Percentiles rank a stretch among this genome's conserved stretches.
phyloP scores from a whole-genome alignment of 2,329 filamentous ascomycete genomes.

The Fusarium concolor region DNA sequence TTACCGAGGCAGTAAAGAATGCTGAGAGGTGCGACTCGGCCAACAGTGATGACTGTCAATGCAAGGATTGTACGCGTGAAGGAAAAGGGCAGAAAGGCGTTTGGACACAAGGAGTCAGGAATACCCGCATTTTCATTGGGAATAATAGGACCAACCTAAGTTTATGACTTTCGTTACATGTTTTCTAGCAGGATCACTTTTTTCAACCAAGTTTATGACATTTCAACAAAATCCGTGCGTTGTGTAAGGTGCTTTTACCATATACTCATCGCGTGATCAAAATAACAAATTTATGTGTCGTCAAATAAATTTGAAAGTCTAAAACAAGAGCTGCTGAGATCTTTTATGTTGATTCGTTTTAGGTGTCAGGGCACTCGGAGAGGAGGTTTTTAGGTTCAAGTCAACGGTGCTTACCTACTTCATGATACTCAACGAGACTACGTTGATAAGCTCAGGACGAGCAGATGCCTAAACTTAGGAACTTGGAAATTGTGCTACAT shows the following conservation, averaged over 20 bases:
- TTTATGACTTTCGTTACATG: slow-evolving; percentile 9
- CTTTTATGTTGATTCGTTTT: background rate
- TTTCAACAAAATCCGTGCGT: background rate
- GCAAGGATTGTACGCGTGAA: background rate
- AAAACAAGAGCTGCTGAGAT: no score
- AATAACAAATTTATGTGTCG: no score
- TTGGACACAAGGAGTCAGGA: slow-evolving; percentile 31
- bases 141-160: slow-evolving; percentile 6
- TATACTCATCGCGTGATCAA: no score
- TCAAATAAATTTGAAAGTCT: no score
- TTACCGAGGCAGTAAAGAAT: background rate
- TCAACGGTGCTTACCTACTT: background rate
- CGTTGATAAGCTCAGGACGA: background rate
- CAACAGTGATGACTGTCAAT: background rate
- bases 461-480: background rate
- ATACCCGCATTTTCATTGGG: slow-evolving; percentile 38
- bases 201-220: background rate
- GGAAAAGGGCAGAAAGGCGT: slow-evolving; percentile 27
- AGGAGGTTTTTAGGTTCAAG: background rate
- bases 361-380: no score
- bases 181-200: background rate
- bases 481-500: background rate
- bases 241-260: no score
- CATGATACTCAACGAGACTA: background rate
- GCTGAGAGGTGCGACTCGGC: background rate